These are phyloP conservation scores for Phlyctochytrium arcticum DNA, from an alignment of 192 early-diverging fungal genomes.

Conservation along the genomic window DNA sequence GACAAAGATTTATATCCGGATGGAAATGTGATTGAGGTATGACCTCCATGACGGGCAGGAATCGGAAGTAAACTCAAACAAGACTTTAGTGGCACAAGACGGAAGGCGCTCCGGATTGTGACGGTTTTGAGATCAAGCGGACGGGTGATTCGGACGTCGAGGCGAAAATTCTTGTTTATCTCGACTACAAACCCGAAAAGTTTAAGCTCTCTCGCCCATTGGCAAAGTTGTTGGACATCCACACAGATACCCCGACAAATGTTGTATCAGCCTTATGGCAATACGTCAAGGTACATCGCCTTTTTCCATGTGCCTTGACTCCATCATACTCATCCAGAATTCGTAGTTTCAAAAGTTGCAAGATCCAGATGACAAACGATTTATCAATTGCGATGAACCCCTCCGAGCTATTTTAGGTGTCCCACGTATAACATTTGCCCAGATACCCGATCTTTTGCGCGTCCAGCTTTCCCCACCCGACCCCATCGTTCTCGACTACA, in stretches of 20 bases:
- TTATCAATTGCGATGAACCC: constrained; percentile 77
- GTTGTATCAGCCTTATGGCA: constrained; percentile 92
- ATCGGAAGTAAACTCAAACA: not conserved
- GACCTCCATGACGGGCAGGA: not conserved
- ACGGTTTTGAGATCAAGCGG: constrained; percentile 93
- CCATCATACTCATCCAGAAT: no score
- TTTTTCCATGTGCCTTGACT: no score
- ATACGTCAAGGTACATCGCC: constrained; percentile 76
- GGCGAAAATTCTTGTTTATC: constrained; percentile 71
- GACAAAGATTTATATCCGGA: constrained; percentile 74
- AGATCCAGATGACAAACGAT: constrained; percentile 82
- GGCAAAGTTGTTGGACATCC: constrained; percentile 72
- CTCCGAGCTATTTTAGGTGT: constrained; percentile 66
- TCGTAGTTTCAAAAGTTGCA: constrained; percentile 77
- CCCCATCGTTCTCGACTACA: constrained; percentile 88
- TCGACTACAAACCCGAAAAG: constrained; percentile 69
- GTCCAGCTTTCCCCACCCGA: constrained; percentile 73
- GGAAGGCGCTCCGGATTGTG: constrained; percentile 48
- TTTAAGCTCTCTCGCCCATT: constrained; percentile 75
- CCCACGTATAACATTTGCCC: constrained; percentile 69
- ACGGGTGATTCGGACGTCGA: constrained; percentile 82
- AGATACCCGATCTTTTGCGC: constrained; percentile 76
- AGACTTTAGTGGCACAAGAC: constrained; percentile 57
- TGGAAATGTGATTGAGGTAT: constrained; percentile 70
- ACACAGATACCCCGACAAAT: constrained; percentile 64